These are phyloP conservation scores for Solanum corneliomulleri DNA, from an alignment of 257 asterid species.

Conservation along the genomic window DNA sequence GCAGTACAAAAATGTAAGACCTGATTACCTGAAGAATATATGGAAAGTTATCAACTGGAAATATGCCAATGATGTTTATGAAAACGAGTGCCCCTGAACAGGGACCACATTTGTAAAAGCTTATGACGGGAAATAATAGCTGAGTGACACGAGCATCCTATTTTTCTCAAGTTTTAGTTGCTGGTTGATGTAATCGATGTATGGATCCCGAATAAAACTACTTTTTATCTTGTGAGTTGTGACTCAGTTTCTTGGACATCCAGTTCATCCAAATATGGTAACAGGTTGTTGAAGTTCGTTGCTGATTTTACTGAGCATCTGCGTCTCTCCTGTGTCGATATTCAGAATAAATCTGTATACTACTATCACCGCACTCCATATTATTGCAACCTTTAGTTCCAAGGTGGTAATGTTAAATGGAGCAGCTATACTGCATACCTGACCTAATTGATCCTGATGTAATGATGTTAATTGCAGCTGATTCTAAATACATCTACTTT, in stretches of 20 bases:
- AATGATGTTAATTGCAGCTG: not conserved
- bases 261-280: not conserved
- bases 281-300: not conserved
- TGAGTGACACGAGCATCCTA: not conserved
- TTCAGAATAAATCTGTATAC: not conserved
- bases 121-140: not conserved
- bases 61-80: conserved; percentile 53
- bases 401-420: not conserved
- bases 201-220: not conserved
- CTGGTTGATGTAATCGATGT: not conserved
- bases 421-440: not conserved
- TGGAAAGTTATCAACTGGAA: conserved; percentile 83
- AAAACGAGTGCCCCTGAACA: conserved; percentile 29
- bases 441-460: not conserved
- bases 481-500: not conserved
- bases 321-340: not conserved
- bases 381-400: not conserved
- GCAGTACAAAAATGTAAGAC: conserved; percentile 87
- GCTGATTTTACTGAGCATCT: not conserved
- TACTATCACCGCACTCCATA: not conserved
- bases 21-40: conserved; percentile 66
- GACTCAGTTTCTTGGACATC: not conserved
- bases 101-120: not conserved
- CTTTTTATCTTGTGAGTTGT: not conserved
- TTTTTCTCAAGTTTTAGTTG: not conserved